A percentile compares a stretch with the other conserved stretches of the same genome.
These are phyloP conservation scores for Lathyrus aphaca DNA, from an alignment of 306 rosid species.

Conservation along the genomic window DNA sequence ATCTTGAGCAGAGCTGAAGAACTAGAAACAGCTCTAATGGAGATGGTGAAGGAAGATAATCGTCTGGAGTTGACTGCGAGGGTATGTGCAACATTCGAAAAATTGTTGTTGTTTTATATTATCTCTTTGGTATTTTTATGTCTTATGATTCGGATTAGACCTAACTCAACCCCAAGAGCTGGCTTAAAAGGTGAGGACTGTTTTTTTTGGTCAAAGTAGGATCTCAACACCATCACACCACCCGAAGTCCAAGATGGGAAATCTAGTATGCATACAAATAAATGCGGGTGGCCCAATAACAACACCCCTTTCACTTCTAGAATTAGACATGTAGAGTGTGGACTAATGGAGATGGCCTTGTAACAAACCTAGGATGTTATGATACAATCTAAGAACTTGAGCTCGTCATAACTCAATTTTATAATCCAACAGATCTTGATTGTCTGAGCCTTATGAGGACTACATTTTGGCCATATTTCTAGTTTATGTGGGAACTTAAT, in stretches of 20 bases:
- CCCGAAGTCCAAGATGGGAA: neutral
- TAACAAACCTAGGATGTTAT: neutral
- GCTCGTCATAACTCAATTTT: neutral
- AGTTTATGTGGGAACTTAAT: too few species aligned
- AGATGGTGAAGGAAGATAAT: constrained; percentile 84
- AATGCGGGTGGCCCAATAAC: neutral
- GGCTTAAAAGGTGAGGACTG: neutral
- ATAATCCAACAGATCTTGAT: neutral
- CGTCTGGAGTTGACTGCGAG: constrained; percentile 74
- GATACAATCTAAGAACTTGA: neutral
- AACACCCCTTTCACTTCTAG: constrained; percentile 4
- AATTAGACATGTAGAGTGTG: neutral
- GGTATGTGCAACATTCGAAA: constrained; percentile 59
- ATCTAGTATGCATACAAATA: neutral
- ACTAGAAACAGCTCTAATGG: constrained; percentile 93
- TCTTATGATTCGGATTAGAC: neutral
- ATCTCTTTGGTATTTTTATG: constrained; percentile 9
- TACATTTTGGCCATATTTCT: too few species aligned
- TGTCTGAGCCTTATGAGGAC: neutral
- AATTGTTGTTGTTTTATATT: constrained; percentile 29
- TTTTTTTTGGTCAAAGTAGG: neutral
- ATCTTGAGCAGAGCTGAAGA: constrained; percentile 81
- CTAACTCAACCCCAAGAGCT: neutral
- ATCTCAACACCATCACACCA: neutral
- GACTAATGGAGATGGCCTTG: neutral